A percentile compares a stretch with the other conserved stretches of the same genome.
Conservation (phyloP, 208 protist species). For the Leishmania amazonensis region DNA sequence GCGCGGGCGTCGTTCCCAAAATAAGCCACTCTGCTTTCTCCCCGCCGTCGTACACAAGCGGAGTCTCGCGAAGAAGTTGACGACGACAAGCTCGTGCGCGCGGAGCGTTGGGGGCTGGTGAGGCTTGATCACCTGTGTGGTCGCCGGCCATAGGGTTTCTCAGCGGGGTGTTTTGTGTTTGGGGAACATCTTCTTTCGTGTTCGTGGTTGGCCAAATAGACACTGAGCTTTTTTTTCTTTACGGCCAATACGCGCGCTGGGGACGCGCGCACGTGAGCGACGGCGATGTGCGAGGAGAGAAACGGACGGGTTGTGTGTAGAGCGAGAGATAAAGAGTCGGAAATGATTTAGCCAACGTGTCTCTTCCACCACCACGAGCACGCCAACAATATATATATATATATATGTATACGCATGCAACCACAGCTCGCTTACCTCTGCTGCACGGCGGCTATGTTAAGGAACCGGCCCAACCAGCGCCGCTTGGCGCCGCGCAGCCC, state of each 20-base stretch:
- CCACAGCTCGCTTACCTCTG: background rate
- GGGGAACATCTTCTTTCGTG: background rate
- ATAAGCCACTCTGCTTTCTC: background rate
- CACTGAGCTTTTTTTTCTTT: background rate
- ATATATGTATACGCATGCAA: background rate
- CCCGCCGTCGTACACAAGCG: background rate
- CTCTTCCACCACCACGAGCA: background rate
- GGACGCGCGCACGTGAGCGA: background rate
- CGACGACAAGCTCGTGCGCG: background rate
- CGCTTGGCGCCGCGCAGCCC: background rate
- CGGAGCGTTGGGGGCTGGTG: background rate
- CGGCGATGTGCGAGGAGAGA: background rate
- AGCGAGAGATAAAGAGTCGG: background rate
- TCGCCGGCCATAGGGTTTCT: background rate
- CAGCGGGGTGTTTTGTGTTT: background rate
- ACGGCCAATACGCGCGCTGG: background rate
- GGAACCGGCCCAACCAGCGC: background rate
- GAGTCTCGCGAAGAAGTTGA: background rate
- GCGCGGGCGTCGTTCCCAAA: background rate
- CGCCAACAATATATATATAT: background rate
- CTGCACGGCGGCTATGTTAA: background rate
- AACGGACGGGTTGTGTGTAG: background rate
- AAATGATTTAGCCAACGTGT: too few relatives aligned
- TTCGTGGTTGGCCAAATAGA: background rate
- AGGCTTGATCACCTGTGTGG: background rate